phyloP scores from a whole-genome alignment of 371 early-diverging fungal species.

The Rhizomucor miehei region DNA sequence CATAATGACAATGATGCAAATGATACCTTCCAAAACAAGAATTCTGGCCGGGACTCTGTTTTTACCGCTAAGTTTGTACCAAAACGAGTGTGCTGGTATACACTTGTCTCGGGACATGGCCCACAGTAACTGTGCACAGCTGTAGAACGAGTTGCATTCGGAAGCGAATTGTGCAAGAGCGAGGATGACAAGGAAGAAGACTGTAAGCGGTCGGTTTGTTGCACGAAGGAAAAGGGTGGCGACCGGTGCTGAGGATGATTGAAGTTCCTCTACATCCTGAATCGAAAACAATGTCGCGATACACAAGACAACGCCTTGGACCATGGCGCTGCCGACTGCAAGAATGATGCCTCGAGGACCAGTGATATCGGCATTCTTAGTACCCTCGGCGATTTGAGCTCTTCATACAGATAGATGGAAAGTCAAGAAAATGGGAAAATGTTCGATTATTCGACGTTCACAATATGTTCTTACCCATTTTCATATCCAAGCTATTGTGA shows the following conservation, averaged over 20 bases:
- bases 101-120: conserved; percentile 25
- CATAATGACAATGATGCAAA: conserved; percentile 22
- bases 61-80: conserved; percentile 17
- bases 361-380: conserved; percentile 33
- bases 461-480: conserved; percentile 15
- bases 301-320: conserved; percentile 35
- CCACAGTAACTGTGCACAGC: conserved; percentile 20
- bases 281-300: conserved; percentile 34
- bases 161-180: conserved; percentile 20
- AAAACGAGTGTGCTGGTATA: conserved; percentile 18
- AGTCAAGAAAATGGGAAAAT: background rate
- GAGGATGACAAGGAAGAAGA: conserved; percentile 25
- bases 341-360: conserved; percentile 47
- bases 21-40: conserved; percentile 10
- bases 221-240: conserved; percentile 20
- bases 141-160: conserved; percentile 14
- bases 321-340: conserved; percentile 28
- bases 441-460: no score
- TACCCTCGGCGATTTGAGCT: conserved; percentile 47
- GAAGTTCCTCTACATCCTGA: conserved; percentile 34
- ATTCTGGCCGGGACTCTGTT: conserved; percentile 17
- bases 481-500: conserved; percentile 32
- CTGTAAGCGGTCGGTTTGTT: conserved; percentile 11
- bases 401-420: conserved; percentile 1
- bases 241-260: conserved; percentile 14